These are phyloP conservation scores for Anastatica hierochuntica DNA, from an alignment of 345 rosid genomes.

Conservation along the genomic window DNA sequence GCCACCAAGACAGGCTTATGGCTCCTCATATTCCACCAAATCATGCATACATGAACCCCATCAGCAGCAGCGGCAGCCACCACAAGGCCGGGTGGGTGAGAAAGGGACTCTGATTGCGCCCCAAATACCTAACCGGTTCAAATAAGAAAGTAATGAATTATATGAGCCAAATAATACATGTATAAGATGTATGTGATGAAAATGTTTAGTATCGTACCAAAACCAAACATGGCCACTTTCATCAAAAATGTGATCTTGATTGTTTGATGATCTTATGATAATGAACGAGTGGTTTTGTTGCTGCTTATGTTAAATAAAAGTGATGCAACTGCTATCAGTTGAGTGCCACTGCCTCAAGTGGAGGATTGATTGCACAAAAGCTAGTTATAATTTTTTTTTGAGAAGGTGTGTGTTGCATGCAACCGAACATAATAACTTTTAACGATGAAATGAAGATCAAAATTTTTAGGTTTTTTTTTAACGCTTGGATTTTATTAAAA, in stretches of 20 bases:
- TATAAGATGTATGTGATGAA: constrained; percentile 12
- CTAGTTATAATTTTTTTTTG: too few relatives aligned
- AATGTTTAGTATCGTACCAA: constrained; percentile 14
- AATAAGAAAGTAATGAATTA: constrained; percentile 6
- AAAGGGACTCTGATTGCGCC: constrained; percentile 14
- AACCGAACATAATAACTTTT: too few relatives aligned
- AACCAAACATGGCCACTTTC: not conserved
- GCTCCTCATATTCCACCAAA: constrained; percentile 10
- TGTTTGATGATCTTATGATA: not conserved
- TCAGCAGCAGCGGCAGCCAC: constrained; percentile 1
- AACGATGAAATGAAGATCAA: too few relatives aligned
- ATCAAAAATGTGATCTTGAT: not conserved
- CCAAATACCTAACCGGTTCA: not conserved
- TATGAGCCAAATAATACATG: not conserved
- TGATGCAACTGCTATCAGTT: not conserved
- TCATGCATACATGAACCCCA: constrained; percentile 8
- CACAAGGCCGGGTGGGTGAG: constrained; percentile 7
- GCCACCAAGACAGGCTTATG: constrained; percentile 14
- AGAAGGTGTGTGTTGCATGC: too few relatives aligned
- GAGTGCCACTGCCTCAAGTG: too few relatives aligned
- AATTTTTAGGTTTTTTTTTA: too few relatives aligned
- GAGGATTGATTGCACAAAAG: too few relatives aligned
- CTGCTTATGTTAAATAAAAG: constrained; percentile 15
- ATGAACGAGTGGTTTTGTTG: not conserved
- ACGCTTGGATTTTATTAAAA: too few relatives aligned